A percentile compares a stretch with the other conserved stretches of the same genome.
These are phyloP conservation scores for Leccinum barrowsii DNA, from an alignment of 768 basidiomycete genomes.

Conservation along the genomic window DNA sequence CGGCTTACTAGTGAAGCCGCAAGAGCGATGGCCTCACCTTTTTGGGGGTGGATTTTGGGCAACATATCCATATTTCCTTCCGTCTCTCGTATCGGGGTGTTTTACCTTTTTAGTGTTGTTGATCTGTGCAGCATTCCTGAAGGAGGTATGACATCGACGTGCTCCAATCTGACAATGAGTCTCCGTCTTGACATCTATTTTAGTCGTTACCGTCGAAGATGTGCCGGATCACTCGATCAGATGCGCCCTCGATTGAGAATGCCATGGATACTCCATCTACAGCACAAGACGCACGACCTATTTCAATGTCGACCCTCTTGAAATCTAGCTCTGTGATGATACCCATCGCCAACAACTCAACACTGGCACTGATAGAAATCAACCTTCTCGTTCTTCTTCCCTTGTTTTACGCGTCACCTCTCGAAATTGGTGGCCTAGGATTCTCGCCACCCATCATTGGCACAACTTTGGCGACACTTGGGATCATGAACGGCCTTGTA, in stretches of 20 bases:
- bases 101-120: slow-evolving; percentile 12
- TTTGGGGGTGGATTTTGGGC: slow-evolving; percentile 42
- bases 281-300: slow-evolving; percentile 3
- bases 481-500: slow-evolving; percentile 36
- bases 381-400: slow-evolving; percentile 38
- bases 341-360: slow-evolving; percentile 40
- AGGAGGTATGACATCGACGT: slow-evolving; percentile 26
- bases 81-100: slow-evolving; percentile 25
- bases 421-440: slow-evolving; percentile 41
- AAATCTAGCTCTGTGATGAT: slow-evolving; percentile 34
- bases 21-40: slow-evolving; percentile 47
- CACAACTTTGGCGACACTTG: slow-evolving; percentile 33
- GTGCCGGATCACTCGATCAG: neutral
- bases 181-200: neutral
- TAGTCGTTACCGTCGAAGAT: slow-evolving; percentile 27
- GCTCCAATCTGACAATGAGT: neutral
- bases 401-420: slow-evolving; percentile 43
- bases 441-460: slow-evolving; percentile 42
- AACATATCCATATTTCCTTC: slow-evolving; percentile 36
- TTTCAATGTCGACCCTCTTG: slow-evolving; percentile 34
- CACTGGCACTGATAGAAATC: slow-evolving; percentile 42
- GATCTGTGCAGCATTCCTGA: slow-evolving; percentile 22
- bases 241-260: neutral
- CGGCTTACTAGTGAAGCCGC: slow-evolving; percentile 51
- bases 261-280: neutral